Evolutionary conservation across 805 yeast genomes (phyloP), one percentile per base, ranked within the genome.

Genomic region (Candida sphagnicola): DNA sequence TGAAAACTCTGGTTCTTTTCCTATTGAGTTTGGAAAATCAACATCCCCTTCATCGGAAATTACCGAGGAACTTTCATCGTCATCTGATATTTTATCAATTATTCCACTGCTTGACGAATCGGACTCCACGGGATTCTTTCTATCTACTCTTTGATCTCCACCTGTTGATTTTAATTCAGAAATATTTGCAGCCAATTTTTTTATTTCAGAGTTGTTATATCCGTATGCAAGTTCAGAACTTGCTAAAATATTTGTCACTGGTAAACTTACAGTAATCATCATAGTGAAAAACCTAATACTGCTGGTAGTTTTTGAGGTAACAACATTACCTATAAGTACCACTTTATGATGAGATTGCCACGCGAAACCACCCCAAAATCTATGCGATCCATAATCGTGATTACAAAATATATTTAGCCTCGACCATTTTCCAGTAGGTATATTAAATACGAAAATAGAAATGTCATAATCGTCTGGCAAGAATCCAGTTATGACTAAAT

Each of bases 301-400:
- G 37, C 77, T 70, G 3, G 74, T 62, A 3, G 78, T 68, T 29
- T 54, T 54, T 1, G 72, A 58, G 3, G 76, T 67, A n/a, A 67
- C 60, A 23, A 54, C 50, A 46, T 70, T 72, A 1, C 93, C 93
- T 25, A 85, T 49, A 19, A 82, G 57, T 1, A 82, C 61, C 1
- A 82, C 78, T 53, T 78, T 80, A 51, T 85, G 91, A 56, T 85
- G 95, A 1, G 90, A 81, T 23, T 73, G 74, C 95, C 95, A 85
- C 1, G 78, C 78, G 57, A 74, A 80, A 0, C 84, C 78, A 44
- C 78, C 80, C 77, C 85, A 78, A 36, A 82, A 70, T 37, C 82
- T 62, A 50, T 82, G 85, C 2, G 75, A 67, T 21, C 74, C 74
- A 23, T 69, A 61, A 34, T 71, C 75, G 45, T 75, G 80, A 34